These are phyloP conservation scores for Phytopythium boreale DNA, from an alignment of 352 stramenopile genomes.

Conservation along the genomic window DNA sequence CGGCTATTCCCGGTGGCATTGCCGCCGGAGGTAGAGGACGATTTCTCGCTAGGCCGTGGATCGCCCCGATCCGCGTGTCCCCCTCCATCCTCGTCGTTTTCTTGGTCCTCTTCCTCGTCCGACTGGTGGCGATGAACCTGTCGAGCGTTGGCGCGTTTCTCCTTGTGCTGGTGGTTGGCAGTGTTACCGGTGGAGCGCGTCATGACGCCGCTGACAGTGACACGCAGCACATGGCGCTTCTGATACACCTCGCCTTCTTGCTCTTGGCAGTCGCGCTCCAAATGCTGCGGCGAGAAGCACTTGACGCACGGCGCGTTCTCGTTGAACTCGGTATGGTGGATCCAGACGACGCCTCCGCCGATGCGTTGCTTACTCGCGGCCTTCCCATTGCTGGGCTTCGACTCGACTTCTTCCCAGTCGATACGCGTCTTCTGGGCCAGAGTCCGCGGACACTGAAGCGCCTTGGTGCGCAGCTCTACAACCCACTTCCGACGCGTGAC, in stretches of 20 bases:
- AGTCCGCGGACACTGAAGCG: constrained; percentile 24
- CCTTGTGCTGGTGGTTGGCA: constrained; percentile 21
- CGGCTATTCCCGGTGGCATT: background rate
- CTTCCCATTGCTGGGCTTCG: background rate
- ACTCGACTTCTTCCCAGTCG: constrained; percentile 33
- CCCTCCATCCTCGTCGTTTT: background rate
- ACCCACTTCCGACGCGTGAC: constrained; percentile 19
- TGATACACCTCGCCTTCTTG: background rate
- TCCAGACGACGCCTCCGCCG: constrained; percentile 27
- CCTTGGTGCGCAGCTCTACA: constrained; percentile 30
- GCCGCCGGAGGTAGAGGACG: background rate
- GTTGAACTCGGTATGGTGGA: constrained; percentile 43
- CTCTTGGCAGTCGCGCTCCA: constrained; percentile 5
- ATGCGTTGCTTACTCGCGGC: background rate
- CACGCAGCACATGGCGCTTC: constrained; percentile 20
- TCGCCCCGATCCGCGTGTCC: background rate
- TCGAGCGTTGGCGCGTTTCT: constrained; percentile 2
- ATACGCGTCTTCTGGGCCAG: constrained; percentile 32
- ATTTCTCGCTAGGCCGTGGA: background rate
- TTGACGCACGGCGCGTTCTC: constrained; percentile 29
- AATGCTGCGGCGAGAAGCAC: constrained; percentile 31
- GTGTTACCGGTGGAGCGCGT: constrained; percentile 8
- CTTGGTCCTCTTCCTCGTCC: background rate
- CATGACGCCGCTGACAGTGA: constrained; percentile 12
- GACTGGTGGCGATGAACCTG: background rate